Conservation (phyloP, 2,329 filamentous ascomycete species). For the Fonsecaea multimorphosa region DNA sequence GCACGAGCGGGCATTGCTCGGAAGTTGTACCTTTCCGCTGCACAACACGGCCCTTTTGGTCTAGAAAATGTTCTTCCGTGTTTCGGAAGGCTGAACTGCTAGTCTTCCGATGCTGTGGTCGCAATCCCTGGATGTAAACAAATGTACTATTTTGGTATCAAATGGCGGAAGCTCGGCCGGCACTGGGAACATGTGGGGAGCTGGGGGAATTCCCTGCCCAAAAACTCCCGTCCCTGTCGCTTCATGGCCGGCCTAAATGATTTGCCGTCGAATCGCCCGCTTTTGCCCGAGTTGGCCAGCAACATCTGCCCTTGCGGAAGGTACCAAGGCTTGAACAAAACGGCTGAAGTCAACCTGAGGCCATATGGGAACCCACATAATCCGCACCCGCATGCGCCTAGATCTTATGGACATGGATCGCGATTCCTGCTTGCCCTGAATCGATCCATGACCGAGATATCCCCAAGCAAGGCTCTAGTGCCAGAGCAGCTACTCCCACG, state of each 20-base stretch:
- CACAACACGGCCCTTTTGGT: not conserved
- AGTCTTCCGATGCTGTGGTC: constrained; percentile 12
- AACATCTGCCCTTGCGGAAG: not conserved
- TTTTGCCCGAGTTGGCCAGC: constrained; percentile 9
- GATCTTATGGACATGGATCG: not conserved
- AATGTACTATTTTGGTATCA: constrained; percentile 34
- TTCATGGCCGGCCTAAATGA: constrained; percentile 12
- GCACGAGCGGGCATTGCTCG: constrained; percentile 18
- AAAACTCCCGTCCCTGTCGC: not conserved
- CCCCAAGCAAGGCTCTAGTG: not conserved
- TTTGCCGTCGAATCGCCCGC: constrained; percentile 13
- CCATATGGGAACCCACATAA: not conserved
- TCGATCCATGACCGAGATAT: not conserved
- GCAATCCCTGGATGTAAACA: constrained; percentile 29
- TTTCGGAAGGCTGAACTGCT: constrained; percentile 1
- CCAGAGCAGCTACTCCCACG: not conserved
- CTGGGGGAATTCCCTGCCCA: constrained; percentile 15
- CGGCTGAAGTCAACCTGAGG: not conserved
- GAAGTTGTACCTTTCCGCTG: constrained; percentile 1
- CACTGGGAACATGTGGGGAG: constrained; percentile 23
- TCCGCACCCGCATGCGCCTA: not conserved
- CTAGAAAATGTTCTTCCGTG: not conserved
- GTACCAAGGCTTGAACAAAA: not conserved
- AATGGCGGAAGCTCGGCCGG: constrained; percentile 32
- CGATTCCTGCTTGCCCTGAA: not conserved